Evolutionary conservation across 257 asterid species (phyloP).

Genomic region (Solanum chilense): DNA sequence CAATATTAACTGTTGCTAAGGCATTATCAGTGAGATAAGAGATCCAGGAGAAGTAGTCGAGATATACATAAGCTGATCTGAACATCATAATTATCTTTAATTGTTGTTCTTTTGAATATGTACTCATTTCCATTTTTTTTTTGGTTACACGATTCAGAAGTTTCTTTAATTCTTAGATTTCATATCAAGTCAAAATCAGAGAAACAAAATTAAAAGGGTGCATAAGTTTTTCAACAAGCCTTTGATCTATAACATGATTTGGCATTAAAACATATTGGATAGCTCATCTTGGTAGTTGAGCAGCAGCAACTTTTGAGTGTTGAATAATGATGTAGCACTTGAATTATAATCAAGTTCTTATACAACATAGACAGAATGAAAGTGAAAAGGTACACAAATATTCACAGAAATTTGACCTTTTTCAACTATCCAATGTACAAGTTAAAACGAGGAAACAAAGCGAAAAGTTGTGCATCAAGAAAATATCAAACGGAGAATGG

Average conservation of each 20-base stretch:
- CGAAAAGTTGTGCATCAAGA: slow-evolving; percentile 16
- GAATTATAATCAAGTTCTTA: background rate
- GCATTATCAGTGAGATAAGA: background rate
- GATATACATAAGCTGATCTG: background rate
- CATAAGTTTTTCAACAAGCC: background rate
- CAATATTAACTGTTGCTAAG: background rate
- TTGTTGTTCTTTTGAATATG: no score
- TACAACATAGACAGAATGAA: background rate
- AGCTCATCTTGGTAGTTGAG: background rate
- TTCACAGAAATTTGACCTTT: background rate
- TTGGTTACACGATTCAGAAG: background rate
- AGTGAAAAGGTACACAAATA: background rate
- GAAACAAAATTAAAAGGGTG: background rate
- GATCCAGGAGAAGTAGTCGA: background rate
- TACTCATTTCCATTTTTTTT: no score
- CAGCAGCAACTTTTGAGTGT: background rate
- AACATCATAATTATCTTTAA: no score
- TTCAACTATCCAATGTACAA: background rate
- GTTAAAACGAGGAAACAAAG: background rate
- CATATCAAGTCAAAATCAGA: background rate
- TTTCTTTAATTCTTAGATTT: background rate
- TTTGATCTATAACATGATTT: background rate
- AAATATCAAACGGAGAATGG: slow-evolving; percentile 68
- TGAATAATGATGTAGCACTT: background rate
- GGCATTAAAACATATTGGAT: no score